A percentile compares a stretch with the other conserved stretches of the same genome.
Evolutionary conservation across 495 filamentous ascomycete species (phyloP).

Genomic region (Friedmanniomyces simplex): DNA sequence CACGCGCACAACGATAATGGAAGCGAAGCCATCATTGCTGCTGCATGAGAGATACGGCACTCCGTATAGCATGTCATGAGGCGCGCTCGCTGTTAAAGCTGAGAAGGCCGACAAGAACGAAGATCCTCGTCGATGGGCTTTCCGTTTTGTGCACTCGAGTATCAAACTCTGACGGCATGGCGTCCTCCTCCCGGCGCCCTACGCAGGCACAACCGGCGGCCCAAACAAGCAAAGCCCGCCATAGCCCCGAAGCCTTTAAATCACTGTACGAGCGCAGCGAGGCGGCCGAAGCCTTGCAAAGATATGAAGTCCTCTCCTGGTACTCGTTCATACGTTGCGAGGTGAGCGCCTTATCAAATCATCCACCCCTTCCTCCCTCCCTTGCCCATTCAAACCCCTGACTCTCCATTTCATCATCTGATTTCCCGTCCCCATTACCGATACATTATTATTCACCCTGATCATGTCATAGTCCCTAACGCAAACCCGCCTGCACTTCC

Average conservation of each 20-base stretch:
- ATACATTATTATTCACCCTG: background rate
- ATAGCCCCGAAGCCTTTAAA: conserved; percentile 13
- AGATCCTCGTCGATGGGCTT: background rate
- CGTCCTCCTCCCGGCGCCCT: background rate
- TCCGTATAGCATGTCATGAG: background rate
- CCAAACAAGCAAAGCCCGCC: background rate
- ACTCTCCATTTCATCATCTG: too few species aligned
- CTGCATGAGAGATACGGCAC: background rate
- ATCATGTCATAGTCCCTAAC: conserved; percentile 8
- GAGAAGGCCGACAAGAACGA: background rate
- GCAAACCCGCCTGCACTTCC: conserved; percentile 21
- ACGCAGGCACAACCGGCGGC: background rate
- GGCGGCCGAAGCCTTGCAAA: conserved; percentile 18
- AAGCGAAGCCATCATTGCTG: background rate
- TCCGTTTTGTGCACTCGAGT: background rate
- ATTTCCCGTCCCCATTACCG: background rate
- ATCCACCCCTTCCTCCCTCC: background rate
- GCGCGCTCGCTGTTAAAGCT: background rate
- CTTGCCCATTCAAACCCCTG: too few species aligned
- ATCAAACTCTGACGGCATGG: background rate
- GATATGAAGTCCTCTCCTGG: conserved; percentile 21
- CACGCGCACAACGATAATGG: background rate
- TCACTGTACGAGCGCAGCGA: conserved; percentile 5
- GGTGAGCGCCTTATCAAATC: background rate
- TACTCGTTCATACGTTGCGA: conserved; percentile 17